Conservation (phyloP, 2,329 filamentous ascomycete genomes). For the Biscogniauxia mediterranea region DNA sequence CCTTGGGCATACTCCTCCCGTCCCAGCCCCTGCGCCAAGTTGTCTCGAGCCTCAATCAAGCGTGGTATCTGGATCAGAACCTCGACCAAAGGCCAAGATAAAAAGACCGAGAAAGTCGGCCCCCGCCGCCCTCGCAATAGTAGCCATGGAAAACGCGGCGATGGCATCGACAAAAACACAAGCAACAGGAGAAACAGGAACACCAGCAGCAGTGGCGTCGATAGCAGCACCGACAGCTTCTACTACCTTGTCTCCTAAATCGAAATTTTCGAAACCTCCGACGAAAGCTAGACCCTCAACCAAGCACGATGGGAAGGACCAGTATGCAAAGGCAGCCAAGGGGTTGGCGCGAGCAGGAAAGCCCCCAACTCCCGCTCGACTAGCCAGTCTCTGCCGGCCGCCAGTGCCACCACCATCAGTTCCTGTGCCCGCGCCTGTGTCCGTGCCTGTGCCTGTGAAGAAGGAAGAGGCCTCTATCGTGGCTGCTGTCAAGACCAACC, state of each 20-base stretch:
- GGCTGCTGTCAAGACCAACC: conserved; percentile 49
- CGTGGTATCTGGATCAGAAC: neutral
- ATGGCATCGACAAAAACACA: conserved; percentile 5
- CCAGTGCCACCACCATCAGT: conserved; percentile 4
- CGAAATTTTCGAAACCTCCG: conserved; percentile 3
- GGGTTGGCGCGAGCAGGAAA: conserved; percentile 24
- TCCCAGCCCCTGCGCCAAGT: conserved; percentile 30
- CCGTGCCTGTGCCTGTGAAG: neutral
- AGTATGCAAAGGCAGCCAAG: conserved; percentile 25
- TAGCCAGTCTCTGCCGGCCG: conserved; percentile 11
- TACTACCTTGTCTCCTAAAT: neutral
- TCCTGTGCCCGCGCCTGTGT: no score
- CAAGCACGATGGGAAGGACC: conserved; percentile 19
- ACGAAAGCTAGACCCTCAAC: conserved; percentile 12
- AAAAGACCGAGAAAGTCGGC: conserved; percentile 42
- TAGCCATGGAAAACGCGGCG: neutral
- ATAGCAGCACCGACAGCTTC: neutral
- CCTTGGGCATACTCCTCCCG: conserved; percentile 35
- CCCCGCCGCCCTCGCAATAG: conserved; percentile 31
- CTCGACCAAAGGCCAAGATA: conserved; percentile 18
- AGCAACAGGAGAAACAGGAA: no score
- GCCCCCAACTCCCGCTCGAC: conserved; percentile 18
- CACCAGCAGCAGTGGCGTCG: no score
- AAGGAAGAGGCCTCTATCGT: conserved; percentile 43
- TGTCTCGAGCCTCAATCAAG: conserved; percentile 3